Evolutionary conservation across 352 stramenopile genomes (phyloP).

Genomic region (Phytophthora fragariae): DNA sequence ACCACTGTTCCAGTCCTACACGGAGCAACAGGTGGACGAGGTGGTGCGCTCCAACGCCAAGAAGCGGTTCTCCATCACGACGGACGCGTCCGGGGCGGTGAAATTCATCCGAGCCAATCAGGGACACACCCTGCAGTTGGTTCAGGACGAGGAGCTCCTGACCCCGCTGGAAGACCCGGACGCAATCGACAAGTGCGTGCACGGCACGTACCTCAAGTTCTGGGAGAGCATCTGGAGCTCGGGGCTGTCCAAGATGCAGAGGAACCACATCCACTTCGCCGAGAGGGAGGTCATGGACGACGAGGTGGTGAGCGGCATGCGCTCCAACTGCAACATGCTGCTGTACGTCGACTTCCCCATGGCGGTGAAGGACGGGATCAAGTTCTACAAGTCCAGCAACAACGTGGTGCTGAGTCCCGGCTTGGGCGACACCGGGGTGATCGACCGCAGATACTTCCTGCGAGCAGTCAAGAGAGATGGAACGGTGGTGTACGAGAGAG

Average conservation of each 20-base stretch:
- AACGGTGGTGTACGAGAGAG: constrained; percentile 58
- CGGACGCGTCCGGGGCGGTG: constrained; percentile 41
- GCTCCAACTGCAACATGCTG: constrained; percentile 72
- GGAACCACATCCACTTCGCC: constrained; percentile 91
- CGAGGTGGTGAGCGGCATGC: constrained; percentile 84
- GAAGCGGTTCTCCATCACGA: constrained; percentile 78
- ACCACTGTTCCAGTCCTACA: constrained; percentile 62
- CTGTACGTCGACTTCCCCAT: constrained; percentile 73
- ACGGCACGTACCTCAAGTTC: constrained; percentile 78
- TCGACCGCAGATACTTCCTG: constrained; percentile 69
- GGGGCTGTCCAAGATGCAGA: constrained; percentile 79
- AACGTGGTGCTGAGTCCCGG: constrained; percentile 84
- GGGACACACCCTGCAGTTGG: constrained; percentile 72
- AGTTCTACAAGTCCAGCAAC: constrained; percentile 88
- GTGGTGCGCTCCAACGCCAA: constrained; percentile 77
- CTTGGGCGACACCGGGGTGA: constrained; percentile 50
- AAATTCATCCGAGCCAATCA: constrained; percentile 87
- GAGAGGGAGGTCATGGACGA: constrained; percentile 53
- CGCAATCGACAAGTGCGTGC: constrained; percentile 66
- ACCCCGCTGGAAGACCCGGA: constrained; percentile 59
- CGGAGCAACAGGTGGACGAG: constrained; percentile 64
- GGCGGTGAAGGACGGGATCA: constrained; percentile 73
- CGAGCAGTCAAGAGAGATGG: constrained; percentile 62
- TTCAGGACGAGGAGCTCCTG: constrained; percentile 79
- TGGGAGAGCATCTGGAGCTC: constrained; percentile 71